Base-by-base conservation (phyloP, 1,284 basidiomycete species). In the Malassezia psittaci region DNA sequence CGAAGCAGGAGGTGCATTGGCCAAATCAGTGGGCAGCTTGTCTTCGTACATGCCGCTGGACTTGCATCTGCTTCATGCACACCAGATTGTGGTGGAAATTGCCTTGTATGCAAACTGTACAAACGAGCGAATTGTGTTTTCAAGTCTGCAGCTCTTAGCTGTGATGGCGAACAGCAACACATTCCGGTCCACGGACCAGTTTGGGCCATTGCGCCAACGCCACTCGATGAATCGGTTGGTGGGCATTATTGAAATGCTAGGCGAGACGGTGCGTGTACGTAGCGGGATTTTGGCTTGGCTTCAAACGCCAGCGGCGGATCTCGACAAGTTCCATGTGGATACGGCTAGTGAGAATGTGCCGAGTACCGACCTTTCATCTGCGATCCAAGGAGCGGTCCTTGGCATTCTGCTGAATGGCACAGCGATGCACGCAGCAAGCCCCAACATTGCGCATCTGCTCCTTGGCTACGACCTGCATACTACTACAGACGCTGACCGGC, bases 371-470 rank as follows among this genome's bases (percentile, higher is more conserved):
- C 79, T 81, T 6, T 74, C 80, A 5, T 85, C 88, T 63, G 83
- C 85, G 0, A 86, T 86, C 45, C 79, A 87, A 34, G 77, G 85
- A 2, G 83, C 86, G 0, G 84, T 89, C n/a, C 81, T 98, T 45
- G 86, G 93, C 62, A 79, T 98, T 10, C 79, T 99, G 55, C 82
- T 90, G 40, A 82, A 83, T 51, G 87, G 86, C 60, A 91, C 90
- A 0, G 77, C 81, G n/a, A 72, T 76, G 0, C 79, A 79, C 42
- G 76, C 81, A 10, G 76, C 83, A 0, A 87, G 84, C 55, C 89
- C 91, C 13, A 96, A 93, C 66, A 72, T 96, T 35, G 86, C 87
- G 0, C 90, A 96, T 77, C 87, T 90, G 75, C 78, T 98, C 9
- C 81, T 98, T 34, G 82, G 82, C 6, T 88, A 91, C 70, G 41